Evolutionary conservation across 176 grass and related monocot genomes (phyloP).

Genomic region (Triticum timopheevii): DNA sequence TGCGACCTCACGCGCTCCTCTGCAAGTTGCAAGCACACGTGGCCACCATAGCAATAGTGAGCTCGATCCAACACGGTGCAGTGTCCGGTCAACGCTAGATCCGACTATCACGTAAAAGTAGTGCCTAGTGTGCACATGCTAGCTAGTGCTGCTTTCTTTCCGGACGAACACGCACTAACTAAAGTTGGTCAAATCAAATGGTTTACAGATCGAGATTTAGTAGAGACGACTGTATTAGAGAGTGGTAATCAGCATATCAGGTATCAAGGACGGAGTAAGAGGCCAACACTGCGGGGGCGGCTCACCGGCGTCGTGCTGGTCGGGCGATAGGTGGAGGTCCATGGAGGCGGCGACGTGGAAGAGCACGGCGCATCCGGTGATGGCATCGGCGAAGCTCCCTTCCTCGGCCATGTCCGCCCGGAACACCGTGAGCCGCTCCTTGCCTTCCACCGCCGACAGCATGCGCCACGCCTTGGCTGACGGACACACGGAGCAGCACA

Average conservation of each 20-base stretch:
- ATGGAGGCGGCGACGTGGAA: conserved; percentile 95
- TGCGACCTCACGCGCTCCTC: conserved; percentile 57
- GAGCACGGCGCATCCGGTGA: conserved; percentile 43
- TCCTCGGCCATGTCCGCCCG: conserved; percentile 76
- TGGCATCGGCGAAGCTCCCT: conserved; percentile 72
- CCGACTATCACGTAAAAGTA: neutral
- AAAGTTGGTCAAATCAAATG: neutral
- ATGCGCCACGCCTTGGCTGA: conserved; percentile 63
- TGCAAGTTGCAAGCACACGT: conserved; percentile 35
- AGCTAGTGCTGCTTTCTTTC: no score
- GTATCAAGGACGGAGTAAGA: neutral
- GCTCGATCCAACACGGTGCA: no score
- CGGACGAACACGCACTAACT: neutral
- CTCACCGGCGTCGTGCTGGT: conserved; percentile 50
- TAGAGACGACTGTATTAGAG: no score
- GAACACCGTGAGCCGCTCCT: conserved; percentile 46
- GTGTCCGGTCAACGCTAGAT: neutral
- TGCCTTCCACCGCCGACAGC: conserved; percentile 32
- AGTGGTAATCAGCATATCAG: no score
- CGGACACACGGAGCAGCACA: no score
- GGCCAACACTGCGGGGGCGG: neutral
- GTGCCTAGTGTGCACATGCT: no score
- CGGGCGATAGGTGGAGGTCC: conserved; percentile 56
- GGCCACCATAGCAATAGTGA: no score
- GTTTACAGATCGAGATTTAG: neutral